Conservation (phyloP, 2,329 filamentous ascomycete species). For the Trichoderma cornu-damae region DNA sequence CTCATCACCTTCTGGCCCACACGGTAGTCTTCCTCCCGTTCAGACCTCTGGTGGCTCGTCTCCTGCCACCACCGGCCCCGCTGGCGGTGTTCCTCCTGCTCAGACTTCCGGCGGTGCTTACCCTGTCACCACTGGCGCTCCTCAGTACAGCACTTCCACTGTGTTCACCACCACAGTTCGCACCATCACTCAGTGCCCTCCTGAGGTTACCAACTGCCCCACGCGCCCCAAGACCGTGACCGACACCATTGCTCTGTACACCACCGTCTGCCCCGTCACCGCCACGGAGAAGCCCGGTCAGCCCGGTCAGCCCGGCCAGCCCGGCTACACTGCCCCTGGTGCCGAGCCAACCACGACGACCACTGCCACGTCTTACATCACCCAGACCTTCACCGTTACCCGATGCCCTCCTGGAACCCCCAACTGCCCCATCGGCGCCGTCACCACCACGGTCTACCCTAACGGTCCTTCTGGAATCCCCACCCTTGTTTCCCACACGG, state of each 20-base stretch:
- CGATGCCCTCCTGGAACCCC: constrained; percentile 29
- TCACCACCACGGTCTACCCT: constrained; percentile 29
- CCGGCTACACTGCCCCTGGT: not conserved
- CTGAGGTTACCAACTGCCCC: constrained; percentile 59
- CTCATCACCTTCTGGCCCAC: no score
- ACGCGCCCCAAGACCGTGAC: constrained; percentile 35
- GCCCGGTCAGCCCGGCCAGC: not conserved
- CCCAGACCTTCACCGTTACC: constrained; percentile 33
- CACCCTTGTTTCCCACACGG: constrained; percentile 23
- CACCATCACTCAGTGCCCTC: constrained; percentile 57
- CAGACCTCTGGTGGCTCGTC: not conserved
- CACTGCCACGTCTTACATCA: constrained; percentile 28
- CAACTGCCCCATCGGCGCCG: constrained; percentile 31
- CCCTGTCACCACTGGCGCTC: constrained; percentile 21
- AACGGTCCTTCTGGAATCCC: constrained; percentile 25
- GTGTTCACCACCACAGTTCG: constrained; percentile 55
- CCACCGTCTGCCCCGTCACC: constrained; percentile 40
- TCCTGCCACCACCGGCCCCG: not conserved
- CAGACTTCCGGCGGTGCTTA: constrained; percentile 2
- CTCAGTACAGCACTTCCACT: constrained; percentile 43
- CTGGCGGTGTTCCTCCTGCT: constrained; percentile 21
- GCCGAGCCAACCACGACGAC: constrained; percentile 16
- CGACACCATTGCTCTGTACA: constrained; percentile 36
- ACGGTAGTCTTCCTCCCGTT: no score
- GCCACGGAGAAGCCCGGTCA: constrained; percentile 3